These are phyloP conservation scores for Agastache rugosa DNA, from an alignment of 257 asterid species.

Conservation along the genomic window DNA sequence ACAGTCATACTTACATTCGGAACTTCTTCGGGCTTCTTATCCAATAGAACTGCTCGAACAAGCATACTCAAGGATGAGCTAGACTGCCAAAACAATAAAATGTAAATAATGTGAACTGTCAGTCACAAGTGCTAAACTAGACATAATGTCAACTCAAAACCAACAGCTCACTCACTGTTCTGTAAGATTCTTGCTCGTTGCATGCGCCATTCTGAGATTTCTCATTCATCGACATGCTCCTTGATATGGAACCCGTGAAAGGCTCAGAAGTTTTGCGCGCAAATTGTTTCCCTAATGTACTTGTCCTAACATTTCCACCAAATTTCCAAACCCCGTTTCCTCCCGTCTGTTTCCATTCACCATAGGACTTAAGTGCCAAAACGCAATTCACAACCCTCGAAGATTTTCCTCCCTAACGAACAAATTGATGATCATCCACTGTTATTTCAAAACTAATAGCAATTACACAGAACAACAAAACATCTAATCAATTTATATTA, in stretches of 20 bases:
- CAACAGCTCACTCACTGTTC: slow-evolving; percentile 53
- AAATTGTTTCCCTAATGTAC: slow-evolving; percentile 66
- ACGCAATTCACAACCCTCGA: slow-evolving; percentile 85
- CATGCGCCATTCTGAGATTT: slow-evolving; percentile 52
- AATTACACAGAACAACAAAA: background rate
- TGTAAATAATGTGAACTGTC: background rate
- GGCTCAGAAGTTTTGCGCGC: slow-evolving; percentile 81
- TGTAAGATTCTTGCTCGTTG: slow-evolving; percentile 52
- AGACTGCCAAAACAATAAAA: slow-evolving; percentile 51
- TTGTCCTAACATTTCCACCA: slow-evolving; percentile 74
- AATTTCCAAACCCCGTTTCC: slow-evolving; percentile 83
- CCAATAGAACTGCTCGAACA: slow-evolving; percentile 73
- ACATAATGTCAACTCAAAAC: slow-evolving; percentile 3
- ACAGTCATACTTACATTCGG: slow-evolving; percentile 58
- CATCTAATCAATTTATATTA: background rate
- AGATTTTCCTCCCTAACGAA: slow-evolving; percentile 80
- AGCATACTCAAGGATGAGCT: slow-evolving; percentile 82
- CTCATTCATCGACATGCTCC: slow-evolving; percentile 60
- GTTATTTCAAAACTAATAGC: background rate
- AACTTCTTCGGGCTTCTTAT: slow-evolving; percentile 96
- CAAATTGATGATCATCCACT: slow-evolving; percentile 20
- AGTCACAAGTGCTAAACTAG: slow-evolving; percentile 7
- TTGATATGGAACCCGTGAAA: slow-evolving; percentile 61
- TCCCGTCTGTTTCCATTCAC: slow-evolving; percentile 79
- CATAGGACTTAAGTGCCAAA: slow-evolving; percentile 77